Conservation (phyloP, 768 basidiomycete genomes). For the Boletus edulis region DNA sequence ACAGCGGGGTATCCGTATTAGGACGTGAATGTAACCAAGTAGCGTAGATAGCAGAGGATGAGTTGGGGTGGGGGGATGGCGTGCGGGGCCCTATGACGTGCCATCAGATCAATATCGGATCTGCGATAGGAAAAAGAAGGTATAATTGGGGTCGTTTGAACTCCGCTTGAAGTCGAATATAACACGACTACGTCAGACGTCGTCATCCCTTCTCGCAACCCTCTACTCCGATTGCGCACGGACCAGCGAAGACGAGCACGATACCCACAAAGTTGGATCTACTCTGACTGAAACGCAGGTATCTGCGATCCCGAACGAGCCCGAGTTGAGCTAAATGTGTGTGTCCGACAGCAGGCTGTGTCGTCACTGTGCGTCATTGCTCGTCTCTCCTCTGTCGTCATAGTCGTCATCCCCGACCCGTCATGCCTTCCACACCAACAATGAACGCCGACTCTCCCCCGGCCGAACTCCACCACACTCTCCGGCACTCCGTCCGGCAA, state of each 20-base stretch:
- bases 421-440: constrained; percentile 28
- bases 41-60: constrained; percentile 4
- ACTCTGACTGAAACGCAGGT: constrained; percentile 21
- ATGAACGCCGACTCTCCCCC: constrained; percentile 37
- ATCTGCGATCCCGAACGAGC: constrained; percentile 18
- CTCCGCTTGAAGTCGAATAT: constrained; percentile 45
- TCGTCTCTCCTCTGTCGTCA: constrained; percentile 24
- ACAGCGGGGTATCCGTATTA: no score
- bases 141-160: constrained; percentile 25
- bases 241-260: constrained; percentile 24
- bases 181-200: constrained; percentile 43
- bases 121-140: constrained; percentile 30
- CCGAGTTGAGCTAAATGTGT: constrained; percentile 17
- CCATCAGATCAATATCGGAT: constrained; percentile 34
- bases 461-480: constrained; percentile 13
- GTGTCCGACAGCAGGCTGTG: constrained; percentile 20
- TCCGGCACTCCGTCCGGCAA: constrained; percentile 35
- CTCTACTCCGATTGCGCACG: constrained; percentile 32
- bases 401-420: constrained; percentile 18
- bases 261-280: background rate
- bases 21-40: constrained; percentile 18
- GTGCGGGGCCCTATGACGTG: constrained; percentile 26
- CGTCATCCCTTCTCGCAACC: constrained; percentile 38
- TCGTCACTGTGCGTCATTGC: constrained; percentile 19
- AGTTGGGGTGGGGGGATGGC: background rate